These are phyloP conservation scores for Alternaria metachromatica DNA, from an alignment of 2,329 filamentous ascomycete species.

Conservation along the genomic window DNA sequence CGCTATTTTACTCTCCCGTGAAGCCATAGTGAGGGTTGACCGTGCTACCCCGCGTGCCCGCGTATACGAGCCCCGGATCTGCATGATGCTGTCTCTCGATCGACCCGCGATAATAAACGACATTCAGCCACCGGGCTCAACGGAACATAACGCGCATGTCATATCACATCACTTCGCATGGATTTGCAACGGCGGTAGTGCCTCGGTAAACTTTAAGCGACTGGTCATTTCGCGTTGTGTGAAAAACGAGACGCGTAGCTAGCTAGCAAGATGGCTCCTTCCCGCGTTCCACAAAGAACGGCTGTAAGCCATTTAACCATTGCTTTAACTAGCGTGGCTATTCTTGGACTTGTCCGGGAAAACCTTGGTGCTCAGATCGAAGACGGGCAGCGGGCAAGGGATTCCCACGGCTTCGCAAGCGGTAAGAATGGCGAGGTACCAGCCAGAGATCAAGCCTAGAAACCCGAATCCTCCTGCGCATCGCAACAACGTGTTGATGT, in stretches of 20 bases:
- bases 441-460: constrained; percentile 21
- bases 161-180: neutral
- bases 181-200: neutral
- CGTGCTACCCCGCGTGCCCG: constrained; percentile 8
- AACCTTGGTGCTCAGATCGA: constrained; percentile 27
- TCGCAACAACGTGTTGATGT: constrained; percentile 20
- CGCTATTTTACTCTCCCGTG: neutral
- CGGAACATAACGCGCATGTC: neutral
- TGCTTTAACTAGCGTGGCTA: neutral
- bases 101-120: constrained; percentile 8
- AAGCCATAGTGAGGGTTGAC: neutral
- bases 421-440: constrained; percentile 28
- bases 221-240: neutral
- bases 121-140: constrained; percentile 19
- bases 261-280: neutral
- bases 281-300: neutral
- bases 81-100: constrained; percentile 3
- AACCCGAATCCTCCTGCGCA: constrained; percentile 26
- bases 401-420: constrained; percentile 28
- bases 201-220: neutral
- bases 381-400: constrained; percentile 25
- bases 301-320: neutral
- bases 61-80: constrained; percentile 4
- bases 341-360: constrained; percentile 16
- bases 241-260: neutral